A percentile compares a stretch with the other conserved stretches of the same genome.
These are phyloP conservation scores for Linaria vulgaris DNA, from an alignment of 257 asterid genomes.

Conservation along the genomic window DNA sequence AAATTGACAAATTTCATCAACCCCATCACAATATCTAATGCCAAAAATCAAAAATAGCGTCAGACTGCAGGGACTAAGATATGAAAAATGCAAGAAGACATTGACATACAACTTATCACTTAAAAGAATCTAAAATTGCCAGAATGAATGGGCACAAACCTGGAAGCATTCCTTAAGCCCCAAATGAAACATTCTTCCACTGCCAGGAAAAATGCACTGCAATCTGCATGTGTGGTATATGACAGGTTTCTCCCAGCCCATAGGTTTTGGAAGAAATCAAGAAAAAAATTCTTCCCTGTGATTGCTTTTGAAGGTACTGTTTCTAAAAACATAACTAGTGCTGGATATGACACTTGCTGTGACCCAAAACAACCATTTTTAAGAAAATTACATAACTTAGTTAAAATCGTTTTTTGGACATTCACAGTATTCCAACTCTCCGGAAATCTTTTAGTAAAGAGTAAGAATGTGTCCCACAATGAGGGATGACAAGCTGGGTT, in stretches of 20 bases:
- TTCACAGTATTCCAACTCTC: slow-evolving; percentile 72
- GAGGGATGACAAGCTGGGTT: slow-evolving; percentile 82
- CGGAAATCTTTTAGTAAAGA: slow-evolving; percentile 65
- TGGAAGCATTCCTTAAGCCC: slow-evolving; percentile 72
- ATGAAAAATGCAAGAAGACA: slow-evolving; percentile 20
- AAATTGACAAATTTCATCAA: slow-evolving; percentile 42
- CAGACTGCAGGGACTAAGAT: slow-evolving; percentile 24
- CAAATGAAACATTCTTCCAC: slow-evolving; percentile 80
- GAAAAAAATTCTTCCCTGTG: slow-evolving; percentile 66
- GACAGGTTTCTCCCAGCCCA: slow-evolving; percentile 86
- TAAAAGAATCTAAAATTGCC: slow-evolving; percentile 7
- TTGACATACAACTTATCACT: background rate
- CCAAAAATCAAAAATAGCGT: slow-evolving; percentile 29
- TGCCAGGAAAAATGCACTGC: slow-evolving; percentile 62
- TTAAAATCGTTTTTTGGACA: slow-evolving; percentile 68
- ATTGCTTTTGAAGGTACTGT: slow-evolving; percentile 63
- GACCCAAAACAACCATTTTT: slow-evolving; percentile 97
- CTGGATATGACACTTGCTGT: slow-evolving; percentile 90
- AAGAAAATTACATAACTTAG: slow-evolving; percentile 75
- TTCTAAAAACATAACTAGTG: slow-evolving; percentile 71
- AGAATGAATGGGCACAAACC: slow-evolving; percentile 42
- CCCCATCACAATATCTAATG: slow-evolving; percentile 64
- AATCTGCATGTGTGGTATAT: slow-evolving; percentile 55
- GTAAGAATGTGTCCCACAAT: slow-evolving; percentile 84
- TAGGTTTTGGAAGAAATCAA: slow-evolving; percentile 69